Evolutionary conservation across 371 early-diverging fungal species (phyloP), one percentile per base, ranked within the genome.

Genomic region (Mucor indicus): DNA sequence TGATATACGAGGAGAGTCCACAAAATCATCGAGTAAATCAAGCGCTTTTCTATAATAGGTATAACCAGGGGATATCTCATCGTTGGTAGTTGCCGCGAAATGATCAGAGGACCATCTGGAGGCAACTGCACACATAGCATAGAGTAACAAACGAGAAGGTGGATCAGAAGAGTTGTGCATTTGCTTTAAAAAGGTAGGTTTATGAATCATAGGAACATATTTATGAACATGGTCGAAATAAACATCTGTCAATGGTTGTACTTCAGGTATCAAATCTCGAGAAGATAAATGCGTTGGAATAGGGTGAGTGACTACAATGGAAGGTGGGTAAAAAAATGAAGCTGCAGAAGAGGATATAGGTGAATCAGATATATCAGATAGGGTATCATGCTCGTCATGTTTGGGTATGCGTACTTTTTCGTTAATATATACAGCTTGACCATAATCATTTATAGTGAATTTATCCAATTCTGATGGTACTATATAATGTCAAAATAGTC

Each of bases 1-100:
- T 12, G 80, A 73, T n/a, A 84, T 56, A 9, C 77, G 69, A 16
- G 89, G 85, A 4, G 72, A 63, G 53, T 85, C 89, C 49, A 80
- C 66, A 52, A 77, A 81, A 36, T 86, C 83, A 52, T 86, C 86
- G 12, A 89, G 69, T 24, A 85, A 35, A 0, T 62, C 76, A 38
- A 70, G 53, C 9, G 76, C 72, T 5, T 57, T 52, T 25, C 64
- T 68, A 44, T 69, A 72, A 54, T 51, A 76, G 17, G 43, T 23
- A 23, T 67, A 63, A 20, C 76, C 76, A 2, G 70, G 63, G 8
- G 49, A 47, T 6, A 29, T 12, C 30, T 29, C 30, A 29, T 29
- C 30, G n/a, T 33, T 33, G 4, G 6, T n/a, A 4, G 17, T 31
- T 15, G 58, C 22, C 7, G 7, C 1, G 15, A 35, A 20, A 12